Base-by-base conservation (phyloP, 2,329 filamentous ascomycete species). In the Penicillium expansum region DNA sequence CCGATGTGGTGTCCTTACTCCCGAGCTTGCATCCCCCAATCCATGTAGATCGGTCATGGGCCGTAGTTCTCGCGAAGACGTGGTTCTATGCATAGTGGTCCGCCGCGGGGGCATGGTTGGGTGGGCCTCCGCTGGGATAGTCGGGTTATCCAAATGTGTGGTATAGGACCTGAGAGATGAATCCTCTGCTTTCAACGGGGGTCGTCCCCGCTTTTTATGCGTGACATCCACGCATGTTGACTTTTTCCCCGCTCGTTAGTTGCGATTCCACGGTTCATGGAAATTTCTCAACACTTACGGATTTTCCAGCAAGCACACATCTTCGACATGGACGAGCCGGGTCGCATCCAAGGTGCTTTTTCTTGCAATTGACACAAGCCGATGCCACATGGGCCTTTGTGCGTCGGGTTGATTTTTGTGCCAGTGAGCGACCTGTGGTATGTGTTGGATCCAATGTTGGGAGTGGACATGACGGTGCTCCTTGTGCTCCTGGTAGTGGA, bases 291-390 rank as follows among this genome's bases (percentile, higher is more conserved):
- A 42, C 18, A 67, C 75, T 72, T 69, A 79, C 77, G 59, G 77
- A 74, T 67, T 79, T 79, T 13, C 76, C 76, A 41, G 75, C 73
- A 44, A 78, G 67, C 41, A 79, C 73, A 66, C 77, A 79, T 66
- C 77, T 66, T 59, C 74, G 73, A 64, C 77, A 79, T 22, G 77
- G 77, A 39, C 77, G 71, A 48, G 72, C 75, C 29, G 75, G 72
- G 58, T 79, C 77, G 60, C 77, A 79, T 39, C 76, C 74, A 49
- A 79, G 58, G 59, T 79, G 77, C 62, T 79, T 79, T 63, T 76
- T 76, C 61, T 79, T 79, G 63, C 77, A 79, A 59, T 79, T 79
- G 14, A 79, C 75, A 63, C 77, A 79, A 2, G 77, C 77, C 4
- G 77, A 79, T 30, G 77, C 76, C 29, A 79, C 77, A 66, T 79